These are phyloP conservation scores for Arthrobotrys sphaeroides DNA, from an alignment of 2,329 filamentous ascomycete species.

Conservation along the genomic window DNA sequence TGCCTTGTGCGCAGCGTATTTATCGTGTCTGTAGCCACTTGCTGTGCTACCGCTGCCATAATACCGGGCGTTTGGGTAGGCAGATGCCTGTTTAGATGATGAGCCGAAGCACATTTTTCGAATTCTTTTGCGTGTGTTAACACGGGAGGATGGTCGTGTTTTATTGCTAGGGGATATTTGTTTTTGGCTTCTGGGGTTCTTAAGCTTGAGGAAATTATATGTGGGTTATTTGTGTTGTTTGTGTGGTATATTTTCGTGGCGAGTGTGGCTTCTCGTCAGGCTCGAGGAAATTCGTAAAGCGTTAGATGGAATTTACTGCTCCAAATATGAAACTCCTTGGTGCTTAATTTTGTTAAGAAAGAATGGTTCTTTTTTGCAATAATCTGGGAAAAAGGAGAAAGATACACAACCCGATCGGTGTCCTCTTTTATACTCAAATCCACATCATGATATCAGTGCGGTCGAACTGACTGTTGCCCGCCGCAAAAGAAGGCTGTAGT, in stretches of 20 bases:
- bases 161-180: too few relatives aligned
- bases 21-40: slow-evolving; percentile 17
- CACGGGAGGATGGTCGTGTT: not conserved
- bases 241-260: not conserved
- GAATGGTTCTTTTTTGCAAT: too few relatives aligned
- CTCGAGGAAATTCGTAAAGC: too few relatives aligned
- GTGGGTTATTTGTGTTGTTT: not conserved
- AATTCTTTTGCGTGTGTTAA: not conserved
- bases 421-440: not conserved
- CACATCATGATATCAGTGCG: not conserved
- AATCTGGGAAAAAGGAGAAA: not conserved
- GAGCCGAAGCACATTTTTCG: slow-evolving; percentile 51
- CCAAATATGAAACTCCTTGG: too few relatives aligned
- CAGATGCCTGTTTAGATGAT: not conserved
- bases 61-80: slow-evolving; percentile 44
- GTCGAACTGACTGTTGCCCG: not conserved
- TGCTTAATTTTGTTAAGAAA: too few relatives aligned
- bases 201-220: too few relatives aligned
- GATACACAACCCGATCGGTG: not conserved
- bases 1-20: slow-evolving; percentile 17
- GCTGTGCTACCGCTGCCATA: slow-evolving; percentile 30
- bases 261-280: not conserved
- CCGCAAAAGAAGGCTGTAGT: not conserved
- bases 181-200: too few relatives aligned
- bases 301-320: too few relatives aligned